A percentile compares a stretch with the other conserved stretches of the same genome.
Conservation (phyloP, 495 filamentous ascomycete species). For the Aspergillus asperescens region DNA sequence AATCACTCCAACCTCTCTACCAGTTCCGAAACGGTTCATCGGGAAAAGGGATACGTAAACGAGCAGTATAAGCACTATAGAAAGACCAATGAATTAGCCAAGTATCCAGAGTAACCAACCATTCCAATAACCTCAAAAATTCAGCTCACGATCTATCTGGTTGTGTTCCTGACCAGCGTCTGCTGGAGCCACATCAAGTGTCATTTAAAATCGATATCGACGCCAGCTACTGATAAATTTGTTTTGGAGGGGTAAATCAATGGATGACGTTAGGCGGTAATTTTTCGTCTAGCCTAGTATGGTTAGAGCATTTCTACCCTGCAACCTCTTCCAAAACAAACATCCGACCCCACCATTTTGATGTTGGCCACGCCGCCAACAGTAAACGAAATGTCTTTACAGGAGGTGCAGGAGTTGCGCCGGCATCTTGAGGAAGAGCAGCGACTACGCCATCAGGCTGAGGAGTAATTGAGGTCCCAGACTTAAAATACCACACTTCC, state of each 20-base stretch:
- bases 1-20: neutral
- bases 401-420: neutral
- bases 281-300: too few species aligned
- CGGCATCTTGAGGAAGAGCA: neutral
- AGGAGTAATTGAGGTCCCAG: neutral
- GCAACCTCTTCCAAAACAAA: too few species aligned
- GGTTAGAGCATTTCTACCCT: too few species aligned
- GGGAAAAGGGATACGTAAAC: neutral
- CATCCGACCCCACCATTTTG: too few species aligned
- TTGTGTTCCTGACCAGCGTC: too few species aligned
- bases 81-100: neutral
- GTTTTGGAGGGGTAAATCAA: too few species aligned
- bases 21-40: neutral
- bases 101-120: neutral
- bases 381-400: neutral
- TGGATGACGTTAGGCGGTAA: too few species aligned
- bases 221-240: too few species aligned
- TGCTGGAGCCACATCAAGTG: too few species aligned
- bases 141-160: too few species aligned
- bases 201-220: too few species aligned
- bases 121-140: neutral
- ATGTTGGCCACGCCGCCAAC: neutral
- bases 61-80: neutral
- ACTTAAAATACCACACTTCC: neutral
- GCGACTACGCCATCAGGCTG: neutral